Evolutionary conservation across 306 rosid species (phyloP), one percentile per base, ranked within the genome.

Genomic region (Leucaena leucocephala): DNA sequence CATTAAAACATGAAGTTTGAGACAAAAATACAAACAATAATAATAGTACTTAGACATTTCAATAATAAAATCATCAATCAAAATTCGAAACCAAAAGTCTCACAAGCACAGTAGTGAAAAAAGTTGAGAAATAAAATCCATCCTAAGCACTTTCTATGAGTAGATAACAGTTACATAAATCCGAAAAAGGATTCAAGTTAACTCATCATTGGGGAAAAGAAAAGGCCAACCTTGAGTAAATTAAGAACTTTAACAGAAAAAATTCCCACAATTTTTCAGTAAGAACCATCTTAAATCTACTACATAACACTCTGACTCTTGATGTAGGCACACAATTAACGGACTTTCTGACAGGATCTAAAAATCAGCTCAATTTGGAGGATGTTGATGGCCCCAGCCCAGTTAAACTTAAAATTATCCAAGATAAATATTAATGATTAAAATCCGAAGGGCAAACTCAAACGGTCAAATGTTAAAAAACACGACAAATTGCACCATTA

Each of bases 1-100:
- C 82, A 73, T 72, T 17, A 80, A 82, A 83, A 54, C 22, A 81
- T 75, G 0, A 68, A 65, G 79, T 81, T 80, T 68, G 66, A 54
- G 72, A 52, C 50, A 16, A 71, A 63, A 58, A 38, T 48, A 46
- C 39, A 67, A 27, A 27, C 27, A 13, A 36, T 7, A 5, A 46
- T 4, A 55, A 55, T 55, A 19, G 34, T 4, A 43, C 13, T 27
- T 42, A 8, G 80, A 54, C 48, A 84, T 45, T 71, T 82, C 39
- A 79, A 43, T 81, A 71, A 54, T 73, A 73, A 74, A 71, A 81
- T 44, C 61, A 65, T 35, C 21, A 46, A 71, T 3, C 6, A 19
- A 17, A 54, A 27, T 27, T 27, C 27, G 27, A 27, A 27, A 74
- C n/a, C 74, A 69, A 64, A 81, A 39, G 27, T 49, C 55, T 78